Percentiles rank a stretch among this genome's conserved stretches.
Evolutionary conservation across 2,329 filamentous ascomycete genomes (phyloP).

Genomic region (Fusarium brachygibbosum): DNA sequence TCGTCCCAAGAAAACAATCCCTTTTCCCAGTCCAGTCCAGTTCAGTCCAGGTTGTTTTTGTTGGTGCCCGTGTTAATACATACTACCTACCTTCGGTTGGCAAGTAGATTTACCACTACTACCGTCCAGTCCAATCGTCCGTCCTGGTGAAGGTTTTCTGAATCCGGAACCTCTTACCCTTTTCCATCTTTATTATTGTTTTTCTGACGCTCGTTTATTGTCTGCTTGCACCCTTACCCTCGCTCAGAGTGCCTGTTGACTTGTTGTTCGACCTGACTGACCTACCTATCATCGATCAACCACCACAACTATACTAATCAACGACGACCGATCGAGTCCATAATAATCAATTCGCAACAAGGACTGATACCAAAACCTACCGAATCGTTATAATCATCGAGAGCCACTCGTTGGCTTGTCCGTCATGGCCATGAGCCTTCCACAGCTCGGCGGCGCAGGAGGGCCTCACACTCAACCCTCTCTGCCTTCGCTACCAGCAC

Average conservation of each 20-base stretch:
- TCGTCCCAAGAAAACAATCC: constrained; percentile 50
- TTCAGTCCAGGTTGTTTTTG: constrained; percentile 38
- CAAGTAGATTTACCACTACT: constrained; percentile 39
- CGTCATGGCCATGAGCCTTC: constrained; percentile 73
- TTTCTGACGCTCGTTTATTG: constrained; percentile 48
- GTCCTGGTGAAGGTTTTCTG: constrained; percentile 41
- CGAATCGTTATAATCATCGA: constrained; percentile 30
- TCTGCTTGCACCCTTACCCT: constrained; percentile 38
- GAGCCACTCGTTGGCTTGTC: constrained; percentile 53
- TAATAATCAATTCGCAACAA: constrained; percentile 17
- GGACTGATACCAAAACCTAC: constrained; percentile 21
- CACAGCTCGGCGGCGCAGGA: constrained; percentile 63
- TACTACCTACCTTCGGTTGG: constrained; percentile 23
- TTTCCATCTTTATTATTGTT: constrained; percentile 28
- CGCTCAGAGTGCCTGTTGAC: constrained; percentile 43
- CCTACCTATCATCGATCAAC: constrained; percentile 9
- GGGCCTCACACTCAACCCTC: constrained; percentile 85
- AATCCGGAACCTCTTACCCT: constrained; percentile 31
- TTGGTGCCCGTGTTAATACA: constrained; percentile 40
- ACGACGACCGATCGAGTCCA: constrained; percentile 24
- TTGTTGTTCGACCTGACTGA: constrained; percentile 13
- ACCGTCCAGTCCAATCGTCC: constrained; percentile 37
- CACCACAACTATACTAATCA: constrained; percentile 10
- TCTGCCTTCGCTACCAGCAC: constrained; percentile 87
- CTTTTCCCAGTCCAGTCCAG: constrained; percentile 45